Percentiles rank a stretch among this genome's conserved stretches.
Evolutionary conservation across 2,329 filamentous ascomycete genomes (phyloP).

Genomic region (Epicoccum sorghinum): DNA sequence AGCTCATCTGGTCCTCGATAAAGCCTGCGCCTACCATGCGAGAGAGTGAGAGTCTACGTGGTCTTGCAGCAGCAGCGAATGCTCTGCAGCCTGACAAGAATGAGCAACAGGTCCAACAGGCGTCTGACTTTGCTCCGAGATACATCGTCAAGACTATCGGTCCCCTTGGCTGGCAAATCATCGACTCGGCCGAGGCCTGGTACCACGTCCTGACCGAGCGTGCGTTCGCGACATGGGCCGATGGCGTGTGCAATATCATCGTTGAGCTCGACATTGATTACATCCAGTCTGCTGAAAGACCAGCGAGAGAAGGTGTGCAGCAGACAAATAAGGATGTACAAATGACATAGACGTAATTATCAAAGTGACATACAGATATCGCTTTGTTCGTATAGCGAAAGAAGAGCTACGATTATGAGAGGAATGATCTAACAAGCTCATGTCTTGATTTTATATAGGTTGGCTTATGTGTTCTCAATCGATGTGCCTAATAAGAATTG

Average conservation of each 20-base stretch:
- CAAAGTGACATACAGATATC: too few relatives aligned
- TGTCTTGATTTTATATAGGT: too few relatives aligned
- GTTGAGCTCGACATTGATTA: conserved; percentile 28
- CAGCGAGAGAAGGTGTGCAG: not conserved
- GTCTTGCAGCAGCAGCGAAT: conserved; percentile 42
- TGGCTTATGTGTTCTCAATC: too few relatives aligned
- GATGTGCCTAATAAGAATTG: too few relatives aligned
- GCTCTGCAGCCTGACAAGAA: conserved; percentile 28
- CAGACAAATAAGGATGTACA: not conserved
- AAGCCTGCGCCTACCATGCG: not conserved
- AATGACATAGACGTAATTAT: too few relatives aligned
- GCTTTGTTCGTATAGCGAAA: too few relatives aligned
- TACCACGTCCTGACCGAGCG: conserved; percentile 32
- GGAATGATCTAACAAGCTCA: too few relatives aligned
- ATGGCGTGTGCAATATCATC: conserved; percentile 39
- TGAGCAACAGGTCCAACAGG: not conserved
- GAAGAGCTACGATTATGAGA: too few relatives aligned
- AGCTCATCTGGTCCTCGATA: not conserved
- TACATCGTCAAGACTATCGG: conserved; percentile 32
- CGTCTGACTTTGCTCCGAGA: not conserved
- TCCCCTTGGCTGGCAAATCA: conserved; percentile 27
- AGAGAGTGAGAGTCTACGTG: conserved; percentile 29
- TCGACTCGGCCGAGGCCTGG: conserved; percentile 35
- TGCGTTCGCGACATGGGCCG: conserved; percentile 38
- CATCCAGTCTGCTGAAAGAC: not conserved